Percentiles rank a stretch among this genome's conserved stretches.
Evolutionary conservation across 441 rosid genomes (phyloP).

Genomic region (Erodium moschatum): DNA sequence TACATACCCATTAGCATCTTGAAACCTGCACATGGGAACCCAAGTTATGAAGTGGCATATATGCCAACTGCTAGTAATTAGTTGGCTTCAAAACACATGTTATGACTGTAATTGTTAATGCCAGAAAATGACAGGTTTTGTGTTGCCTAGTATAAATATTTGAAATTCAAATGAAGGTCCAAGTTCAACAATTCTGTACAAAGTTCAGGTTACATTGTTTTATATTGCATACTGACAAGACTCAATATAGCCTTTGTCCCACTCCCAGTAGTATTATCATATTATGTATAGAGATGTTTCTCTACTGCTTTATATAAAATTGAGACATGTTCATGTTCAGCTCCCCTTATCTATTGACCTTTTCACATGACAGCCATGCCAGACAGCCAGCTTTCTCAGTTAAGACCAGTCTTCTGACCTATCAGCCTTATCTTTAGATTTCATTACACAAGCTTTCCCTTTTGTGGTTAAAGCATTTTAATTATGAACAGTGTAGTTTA

Average conservation of each 20-base stretch:
- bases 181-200: not conserved
- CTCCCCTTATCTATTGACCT: not conserved
- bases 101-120: too few relatives aligned
- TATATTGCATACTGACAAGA: not conserved
- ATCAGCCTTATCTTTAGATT: not conserved
- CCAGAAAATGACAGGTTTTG: not conserved
- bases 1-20: not conserved
- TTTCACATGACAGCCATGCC: slow-evolving; percentile 1
- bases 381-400: not conserved
- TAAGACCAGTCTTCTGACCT: not conserved
- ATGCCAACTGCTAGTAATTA: not conserved
- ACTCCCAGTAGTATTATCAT: too few relatives aligned
- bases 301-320: not conserved
- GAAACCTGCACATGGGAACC: not conserved
- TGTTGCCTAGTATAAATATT: not conserved
- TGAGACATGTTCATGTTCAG: not conserved
- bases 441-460: slow-evolving; percentile 1
- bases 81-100: too few relatives aligned
- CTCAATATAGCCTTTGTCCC: not conserved
- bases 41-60: not conserved
- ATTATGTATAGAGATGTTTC: too few relatives aligned
- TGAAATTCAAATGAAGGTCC: not conserved
- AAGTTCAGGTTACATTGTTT: not conserved
- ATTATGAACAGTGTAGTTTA: too few relatives aligned
- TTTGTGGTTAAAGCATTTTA: not conserved